Percentiles rank a stretch among this genome's conserved stretches.
These are phyloP conservation scores for Mitragyna speciosa DNA, from an alignment of 257 asterid species.

Conservation along the genomic window DNA sequence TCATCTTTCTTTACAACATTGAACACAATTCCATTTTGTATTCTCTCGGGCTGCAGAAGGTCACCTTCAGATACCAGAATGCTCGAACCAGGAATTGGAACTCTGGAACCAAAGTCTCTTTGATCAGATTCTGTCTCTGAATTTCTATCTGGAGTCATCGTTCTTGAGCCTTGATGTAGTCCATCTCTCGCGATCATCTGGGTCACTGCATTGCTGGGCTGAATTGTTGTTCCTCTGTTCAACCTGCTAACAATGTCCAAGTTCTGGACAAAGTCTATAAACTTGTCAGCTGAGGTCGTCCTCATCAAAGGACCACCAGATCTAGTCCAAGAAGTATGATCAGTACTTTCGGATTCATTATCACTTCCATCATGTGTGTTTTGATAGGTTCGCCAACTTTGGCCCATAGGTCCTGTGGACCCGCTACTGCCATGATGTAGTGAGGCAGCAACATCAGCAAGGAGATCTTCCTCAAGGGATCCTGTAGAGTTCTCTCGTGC, in stretches of 20 bases:
- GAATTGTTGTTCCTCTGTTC: constrained; percentile 29
- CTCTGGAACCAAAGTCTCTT: constrained; percentile 37
- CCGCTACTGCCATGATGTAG: constrained; percentile 41
- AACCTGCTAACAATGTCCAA: constrained; percentile 43
- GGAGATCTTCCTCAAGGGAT: constrained; percentile 77
- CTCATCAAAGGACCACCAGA: constrained; percentile 99
- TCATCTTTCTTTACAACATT: constrained; percentile 75
- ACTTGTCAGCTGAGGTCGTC: constrained; percentile 81
- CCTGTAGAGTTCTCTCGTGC: constrained; percentile 90
- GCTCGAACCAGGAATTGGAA: constrained; percentile 35
- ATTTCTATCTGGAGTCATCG: constrained; percentile 45
- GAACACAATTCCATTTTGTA: constrained; percentile 75
- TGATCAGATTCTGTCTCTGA: constrained; percentile 55
- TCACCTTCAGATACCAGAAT: constrained; percentile 78
- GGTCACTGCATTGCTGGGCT: constrained; percentile 22
- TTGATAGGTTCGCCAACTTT: constrained; percentile 43
- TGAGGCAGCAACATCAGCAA: constrained; percentile 46
- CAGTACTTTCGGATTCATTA: constrained; percentile 73
- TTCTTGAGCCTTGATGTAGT: constrained; percentile 36
- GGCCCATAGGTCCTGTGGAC: constrained; percentile 10
- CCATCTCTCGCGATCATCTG: constrained; percentile 37
- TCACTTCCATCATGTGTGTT: constrained; percentile 68
- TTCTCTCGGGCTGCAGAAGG: constrained; percentile 73
- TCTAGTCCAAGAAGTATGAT: constrained; percentile 73
- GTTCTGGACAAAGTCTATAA: constrained; percentile 74